Conservation (phyloP, 2,329 filamentous ascomycete genomes). For the Paecilomyces formosus region DNA sequence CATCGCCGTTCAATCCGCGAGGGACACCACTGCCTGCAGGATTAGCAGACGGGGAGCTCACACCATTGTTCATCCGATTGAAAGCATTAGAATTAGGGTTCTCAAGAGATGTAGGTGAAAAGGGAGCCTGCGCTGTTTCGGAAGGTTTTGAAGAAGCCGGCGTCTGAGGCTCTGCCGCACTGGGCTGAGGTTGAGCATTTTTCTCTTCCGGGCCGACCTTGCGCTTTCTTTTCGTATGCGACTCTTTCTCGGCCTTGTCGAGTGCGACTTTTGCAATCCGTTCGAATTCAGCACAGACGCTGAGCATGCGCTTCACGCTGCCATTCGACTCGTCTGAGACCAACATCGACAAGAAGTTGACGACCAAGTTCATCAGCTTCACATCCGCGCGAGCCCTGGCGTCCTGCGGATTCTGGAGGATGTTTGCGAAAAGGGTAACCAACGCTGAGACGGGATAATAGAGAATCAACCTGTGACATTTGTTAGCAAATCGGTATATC, state of each 20-base stretch:
- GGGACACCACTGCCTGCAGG: slow-evolving; percentile 15
- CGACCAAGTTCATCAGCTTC: slow-evolving; percentile 84
- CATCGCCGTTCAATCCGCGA: slow-evolving; percentile 15
- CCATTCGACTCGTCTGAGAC: slow-evolving; percentile 85
- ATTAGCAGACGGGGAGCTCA: slow-evolving; percentile 18
- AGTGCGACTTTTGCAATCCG: slow-evolving; percentile 85
- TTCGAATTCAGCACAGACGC: slow-evolving; percentile 92
- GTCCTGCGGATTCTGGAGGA: slow-evolving; percentile 90
- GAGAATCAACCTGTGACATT: slow-evolving; percentile 62
- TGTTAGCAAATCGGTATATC: slow-evolving; percentile 6
- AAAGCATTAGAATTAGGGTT: slow-evolving; percentile 10
- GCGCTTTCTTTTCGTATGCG: slow-evolving; percentile 71
- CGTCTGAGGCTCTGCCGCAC: slow-evolving; percentile 6
- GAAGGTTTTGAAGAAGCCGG: slow-evolving; percentile 21
- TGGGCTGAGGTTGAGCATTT: slow-evolving; percentile 15
- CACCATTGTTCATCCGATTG: slow-evolving; percentile 10
- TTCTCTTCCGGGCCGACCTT: slow-evolving; percentile 57
- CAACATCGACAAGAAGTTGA: slow-evolving; percentile 82
- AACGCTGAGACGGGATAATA: slow-evolving; percentile 96
- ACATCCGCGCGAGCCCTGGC: slow-evolving; percentile 80
- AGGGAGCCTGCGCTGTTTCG: slow-evolving; percentile 10
- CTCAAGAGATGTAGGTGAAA: slow-evolving; percentile 18
- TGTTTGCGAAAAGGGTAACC: slow-evolving; percentile 92
- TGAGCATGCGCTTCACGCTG: slow-evolving; percentile 87
- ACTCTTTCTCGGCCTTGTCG: slow-evolving; percentile 83